Conservation (phyloP, 495 filamentous ascomycete species). For the Cercophora newfieldiana region DNA sequence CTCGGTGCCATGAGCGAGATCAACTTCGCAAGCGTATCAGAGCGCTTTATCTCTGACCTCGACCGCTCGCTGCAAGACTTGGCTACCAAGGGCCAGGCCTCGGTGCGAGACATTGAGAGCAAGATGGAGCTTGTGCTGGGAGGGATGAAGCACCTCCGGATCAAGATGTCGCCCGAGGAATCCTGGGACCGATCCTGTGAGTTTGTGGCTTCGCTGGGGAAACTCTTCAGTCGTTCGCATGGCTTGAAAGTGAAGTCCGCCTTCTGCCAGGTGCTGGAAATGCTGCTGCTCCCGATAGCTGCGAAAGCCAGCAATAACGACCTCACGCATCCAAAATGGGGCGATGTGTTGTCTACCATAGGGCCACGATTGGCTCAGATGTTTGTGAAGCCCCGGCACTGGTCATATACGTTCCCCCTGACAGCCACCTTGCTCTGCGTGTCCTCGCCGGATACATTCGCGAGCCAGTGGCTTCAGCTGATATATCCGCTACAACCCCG, state of each 20-base stretch:
- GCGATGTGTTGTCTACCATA: conserved; percentile 74
- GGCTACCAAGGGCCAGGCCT: conserved; percentile 57
- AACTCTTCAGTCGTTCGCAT: conserved; percentile 79
- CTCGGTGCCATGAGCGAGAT: conserved; percentile 93
- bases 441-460: conserved; percentile 79
- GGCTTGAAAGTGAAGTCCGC: conserved; percentile 87
- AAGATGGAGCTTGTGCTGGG: conserved; percentile 81
- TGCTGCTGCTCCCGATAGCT: conserved; percentile 84
- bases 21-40: conserved; percentile 80
- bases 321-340: conserved; percentile 78
- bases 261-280: conserved; percentile 88
- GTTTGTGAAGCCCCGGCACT: conserved; percentile 87
- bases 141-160: conserved; percentile 84
- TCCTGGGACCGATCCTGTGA: conserved; percentile 85
- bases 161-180: conserved; percentile 69
- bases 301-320: conserved; percentile 70
- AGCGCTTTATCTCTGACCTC: conserved; percentile 78
- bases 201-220: conserved; percentile 77
- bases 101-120: conserved; percentile 65
- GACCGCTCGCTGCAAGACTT: conserved; percentile 73
- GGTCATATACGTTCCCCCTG: conserved; percentile 82
- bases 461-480: conserved; percentile 80
- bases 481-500: conserved; percentile 71
- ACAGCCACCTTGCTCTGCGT: conserved; percentile 83
- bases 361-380: conserved; percentile 75